These are phyloP conservation scores for Tricholoma matsutake DNA, from an alignment of 768 basidiomycete genomes.

Conservation along the genomic window DNA sequence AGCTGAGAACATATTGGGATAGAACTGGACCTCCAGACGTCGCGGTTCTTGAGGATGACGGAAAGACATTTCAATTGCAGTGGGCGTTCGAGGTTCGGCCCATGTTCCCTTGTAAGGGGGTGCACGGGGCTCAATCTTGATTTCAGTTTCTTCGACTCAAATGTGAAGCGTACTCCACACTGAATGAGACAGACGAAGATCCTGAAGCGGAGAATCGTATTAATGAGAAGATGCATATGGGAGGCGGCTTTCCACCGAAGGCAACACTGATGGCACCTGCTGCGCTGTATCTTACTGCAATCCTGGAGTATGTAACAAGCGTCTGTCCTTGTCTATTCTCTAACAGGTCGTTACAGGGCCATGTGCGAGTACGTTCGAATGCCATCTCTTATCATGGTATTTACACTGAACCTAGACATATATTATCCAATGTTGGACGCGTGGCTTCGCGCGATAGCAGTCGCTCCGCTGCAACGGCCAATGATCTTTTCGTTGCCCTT, in stretches of 20 bases:
- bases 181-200: constrained; percentile 81
- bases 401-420: constrained; percentile 52
- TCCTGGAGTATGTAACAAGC: constrained; percentile 74
- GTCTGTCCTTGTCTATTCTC: constrained; percentile 20
- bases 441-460: constrained; percentile 87
- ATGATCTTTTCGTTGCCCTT: constrained; percentile 84
- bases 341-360: constrained; percentile 48
- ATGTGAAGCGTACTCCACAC: constrained; percentile 84
- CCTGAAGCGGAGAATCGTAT: constrained; percentile 58
- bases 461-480: constrained; percentile 65
- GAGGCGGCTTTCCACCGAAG: constrained; percentile 50
- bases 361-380: constrained; percentile 75
- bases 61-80: constrained; percentile 62
- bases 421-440: constrained; percentile 77
- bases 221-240: constrained; percentile 55
- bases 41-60: constrained; percentile 43
- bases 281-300: constrained; percentile 86
- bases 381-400: constrained; percentile 1
- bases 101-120: constrained; percentile 8
- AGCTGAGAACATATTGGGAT: constrained; percentile 87
- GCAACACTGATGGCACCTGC: constrained; percentile 70
- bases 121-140: constrained; percentile 7
- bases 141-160: constrained; percentile 73
- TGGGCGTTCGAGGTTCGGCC: constrained; percentile 71
- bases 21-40: constrained; percentile 44